Base-by-base conservation (phyloP, 2,329 filamentous ascomycete species). In the Cladophialophora chaetospira region DNA sequence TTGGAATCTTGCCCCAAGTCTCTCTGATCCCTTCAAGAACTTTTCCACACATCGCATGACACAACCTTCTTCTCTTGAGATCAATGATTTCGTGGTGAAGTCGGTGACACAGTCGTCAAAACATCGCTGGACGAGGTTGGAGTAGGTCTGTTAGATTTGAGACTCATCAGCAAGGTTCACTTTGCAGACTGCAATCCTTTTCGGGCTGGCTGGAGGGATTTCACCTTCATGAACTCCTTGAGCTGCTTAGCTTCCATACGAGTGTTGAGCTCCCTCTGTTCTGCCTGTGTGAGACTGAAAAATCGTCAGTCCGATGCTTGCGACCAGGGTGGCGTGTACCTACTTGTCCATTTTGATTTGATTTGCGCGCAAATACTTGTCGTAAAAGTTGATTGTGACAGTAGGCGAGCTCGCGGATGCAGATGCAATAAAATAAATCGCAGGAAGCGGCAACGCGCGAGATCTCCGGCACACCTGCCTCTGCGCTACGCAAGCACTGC, bases 171-270 rank as follows among this genome's bases (percentile, higher is more conserved):
- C 44, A 49, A 17, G 8, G 21, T 31, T 2, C 4, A 48, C 13
- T 9, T 13, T 43, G 45, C 56, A 45, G 58, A 49, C 50, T 19
- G 8, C 36, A 8, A 11, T 40, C 8, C 2, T 28, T 5, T 15
- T 42, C 5, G 25, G 19, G 8, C 23, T 5, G 23, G 23, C n/a
- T 19, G 3, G 44, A 59, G 55, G 28, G 11, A 55, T 81, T 90
- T 68, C 82, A 97, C 94, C 69, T 85, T 89, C 88, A 97, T 96
- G 73, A 99, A 97, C 73, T 97, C 93, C 80, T 96, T 96, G 82
- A 99, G 90, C 79, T 99, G 94, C 78, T 94, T 95, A 79, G 89
- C 89, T 81, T 97, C 91, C 85, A 99, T 92, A 76, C 94, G 91
- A 78, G 85, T 79, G 77, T 96, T 88, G 72, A 99, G 88, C 82